Conservation (phyloP, 1,139 yeast species). For the Yamadazyma conglobata region DNA sequence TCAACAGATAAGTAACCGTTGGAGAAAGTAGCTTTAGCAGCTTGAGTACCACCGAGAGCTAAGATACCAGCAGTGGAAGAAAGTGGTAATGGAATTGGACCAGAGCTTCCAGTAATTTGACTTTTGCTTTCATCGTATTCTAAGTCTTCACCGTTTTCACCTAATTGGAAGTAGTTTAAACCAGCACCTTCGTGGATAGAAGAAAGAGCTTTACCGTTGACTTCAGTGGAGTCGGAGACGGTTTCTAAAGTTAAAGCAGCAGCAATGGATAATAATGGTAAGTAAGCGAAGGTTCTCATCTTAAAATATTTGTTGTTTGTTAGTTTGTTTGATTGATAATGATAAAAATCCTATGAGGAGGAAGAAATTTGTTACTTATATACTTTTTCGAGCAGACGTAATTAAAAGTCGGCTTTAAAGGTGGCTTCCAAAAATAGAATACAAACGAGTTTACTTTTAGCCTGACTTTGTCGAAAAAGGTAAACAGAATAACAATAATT, state of each 20-base stretch:
- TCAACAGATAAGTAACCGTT: slow-evolving; percentile 12
- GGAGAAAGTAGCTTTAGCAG: slow-evolving; percentile 8
- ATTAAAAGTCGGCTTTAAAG: too few species aligned
- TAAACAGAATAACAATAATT: too few species aligned
- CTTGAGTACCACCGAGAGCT: slow-evolving; percentile 23
- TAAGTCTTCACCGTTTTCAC: slow-evolving; percentile 8
- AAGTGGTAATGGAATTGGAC: too few species aligned
- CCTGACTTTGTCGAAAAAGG: too few species aligned
- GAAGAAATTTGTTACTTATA: too few species aligned
- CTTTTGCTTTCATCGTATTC: slow-evolving; percentile 7
- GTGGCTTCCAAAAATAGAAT: too few species aligned
- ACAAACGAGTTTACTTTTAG: too few species aligned
- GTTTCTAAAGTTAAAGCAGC: slow-evolving; percentile 20
- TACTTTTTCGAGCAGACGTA: too few species aligned
- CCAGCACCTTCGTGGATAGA: slow-evolving; percentile 57
- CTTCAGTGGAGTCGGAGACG: slow-evolving; percentile 19
- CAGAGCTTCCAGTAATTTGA: too few species aligned
- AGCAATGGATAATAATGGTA: slow-evolving; percentile 17
- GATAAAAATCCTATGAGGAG: too few species aligned
- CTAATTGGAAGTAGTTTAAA: slow-evolving; percentile 39
- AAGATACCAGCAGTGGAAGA: slow-evolving; percentile 20
- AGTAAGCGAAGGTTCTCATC: slow-evolving; percentile 17
- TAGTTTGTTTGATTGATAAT: neutral
- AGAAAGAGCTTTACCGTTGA: slow-evolving; percentile 28
- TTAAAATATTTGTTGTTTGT: slow-evolving; percentile 1